phyloP scores from a whole-genome alignment of 345 rosid genomes.

The Citrus sp. region DNA sequence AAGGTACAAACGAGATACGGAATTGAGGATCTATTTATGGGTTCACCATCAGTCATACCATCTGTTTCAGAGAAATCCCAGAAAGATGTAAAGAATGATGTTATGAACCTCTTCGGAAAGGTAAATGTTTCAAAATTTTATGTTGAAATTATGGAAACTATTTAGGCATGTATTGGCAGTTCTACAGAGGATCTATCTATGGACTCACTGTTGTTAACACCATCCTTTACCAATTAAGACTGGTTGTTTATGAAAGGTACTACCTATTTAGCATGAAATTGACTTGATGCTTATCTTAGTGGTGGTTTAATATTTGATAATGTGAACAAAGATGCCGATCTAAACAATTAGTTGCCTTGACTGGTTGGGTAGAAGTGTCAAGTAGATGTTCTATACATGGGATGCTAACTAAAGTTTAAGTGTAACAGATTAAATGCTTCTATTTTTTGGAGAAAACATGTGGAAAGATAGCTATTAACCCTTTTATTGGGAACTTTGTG shows the following conservation, averaged over 20 bases:
- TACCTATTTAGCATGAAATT: background rate
- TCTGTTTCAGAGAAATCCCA: slow-evolving; percentile 25
- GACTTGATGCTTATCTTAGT: background rate
- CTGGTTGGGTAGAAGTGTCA: background rate
- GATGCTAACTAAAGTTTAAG: background rate
- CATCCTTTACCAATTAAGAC: background rate
- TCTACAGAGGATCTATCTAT: background rate
- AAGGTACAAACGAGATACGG: slow-evolving; percentile 14
- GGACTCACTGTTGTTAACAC: background rate
- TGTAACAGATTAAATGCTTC: background rate
- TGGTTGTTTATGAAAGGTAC: background rate
- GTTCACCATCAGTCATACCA: slow-evolving; percentile 11
- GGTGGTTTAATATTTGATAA: background rate
- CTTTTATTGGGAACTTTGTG: slow-evolving; percentile 8
- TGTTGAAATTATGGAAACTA: background rate
- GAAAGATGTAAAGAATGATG: slow-evolving; percentile 41
- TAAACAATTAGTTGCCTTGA: background rate
- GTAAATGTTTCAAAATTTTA: slow-evolving; percentile 16
- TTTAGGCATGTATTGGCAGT: background rate
- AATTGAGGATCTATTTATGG: slow-evolving; percentile 15
- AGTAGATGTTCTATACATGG: background rate
- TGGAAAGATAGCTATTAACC: background rate
- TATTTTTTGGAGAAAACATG: background rate
- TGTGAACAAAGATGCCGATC: background rate
- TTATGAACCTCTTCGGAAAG: slow-evolving; percentile 46